phyloP scores from a whole-genome alignment of 2,329 filamentous ascomycete genomes.

The Conoideocrella luteorostrata region DNA sequence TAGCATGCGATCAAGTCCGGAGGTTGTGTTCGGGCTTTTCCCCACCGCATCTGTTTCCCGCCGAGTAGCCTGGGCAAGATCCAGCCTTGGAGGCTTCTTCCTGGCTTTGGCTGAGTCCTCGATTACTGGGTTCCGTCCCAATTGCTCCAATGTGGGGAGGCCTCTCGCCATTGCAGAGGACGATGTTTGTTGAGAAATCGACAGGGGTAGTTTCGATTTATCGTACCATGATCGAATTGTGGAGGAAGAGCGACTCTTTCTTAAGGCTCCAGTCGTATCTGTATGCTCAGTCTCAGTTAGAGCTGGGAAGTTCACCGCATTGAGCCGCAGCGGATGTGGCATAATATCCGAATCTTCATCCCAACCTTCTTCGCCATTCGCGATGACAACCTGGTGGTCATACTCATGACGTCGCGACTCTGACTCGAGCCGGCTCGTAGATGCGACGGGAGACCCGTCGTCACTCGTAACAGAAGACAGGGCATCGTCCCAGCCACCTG shows the following conservation, averaged over 20 bases:
- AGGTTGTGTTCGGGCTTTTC: slow-evolving; percentile 14
- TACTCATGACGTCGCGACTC: slow-evolving; percentile 9
- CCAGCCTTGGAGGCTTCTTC: slow-evolving; percentile 43
- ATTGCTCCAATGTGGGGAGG: slow-evolving; percentile 39
- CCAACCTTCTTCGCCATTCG: slow-evolving; percentile 24
- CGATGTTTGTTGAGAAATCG: slow-evolving; percentile 54
- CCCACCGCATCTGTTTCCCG: neutral
- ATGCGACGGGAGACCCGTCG: slow-evolving; percentile 35
- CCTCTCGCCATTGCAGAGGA: slow-evolving; percentile 53
- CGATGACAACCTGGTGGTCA: slow-evolving; percentile 16
- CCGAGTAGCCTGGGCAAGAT: slow-evolving; percentile 32
- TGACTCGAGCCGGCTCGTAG: slow-evolving; percentile 21
- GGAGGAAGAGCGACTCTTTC: slow-evolving; percentile 45
- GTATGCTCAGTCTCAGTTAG: slow-evolving; percentile 16
- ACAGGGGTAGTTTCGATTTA: slow-evolving; percentile 46
- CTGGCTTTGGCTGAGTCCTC: slow-evolving; percentile 19
- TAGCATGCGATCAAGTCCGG: slow-evolving; percentile 30
- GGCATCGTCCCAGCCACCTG: slow-evolving; percentile 34
- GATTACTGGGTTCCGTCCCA: slow-evolving; percentile 39
- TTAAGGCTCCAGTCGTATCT: slow-evolving; percentile 38
- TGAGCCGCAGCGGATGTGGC: slow-evolving; percentile 23
- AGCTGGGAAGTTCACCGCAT: slow-evolving; percentile 7
- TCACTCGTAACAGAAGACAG: slow-evolving; percentile 40
- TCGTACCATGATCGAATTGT: slow-evolving; percentile 54
- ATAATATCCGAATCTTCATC: slow-evolving; percentile 42